Evolutionary conservation across 2,329 filamentous ascomycete genomes (phyloP), one percentile per base, ranked within the genome.

Genomic region (Cercospora brassicicola): DNA sequence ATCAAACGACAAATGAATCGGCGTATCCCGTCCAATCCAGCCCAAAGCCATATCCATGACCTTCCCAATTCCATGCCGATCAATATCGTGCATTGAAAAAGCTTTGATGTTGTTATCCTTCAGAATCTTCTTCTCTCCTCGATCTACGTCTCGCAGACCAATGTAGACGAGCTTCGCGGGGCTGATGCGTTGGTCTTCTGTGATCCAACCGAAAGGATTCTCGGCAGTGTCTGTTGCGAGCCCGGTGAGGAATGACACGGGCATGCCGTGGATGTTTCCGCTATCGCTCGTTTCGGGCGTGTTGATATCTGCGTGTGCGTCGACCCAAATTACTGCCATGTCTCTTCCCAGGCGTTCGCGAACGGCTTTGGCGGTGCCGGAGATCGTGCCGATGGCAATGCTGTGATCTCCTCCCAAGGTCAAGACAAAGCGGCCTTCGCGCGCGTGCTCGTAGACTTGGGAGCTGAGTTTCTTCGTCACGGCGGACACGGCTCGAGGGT

Each of bases 11-110:
- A 99, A 87, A 81, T 99, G 95, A 78, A 99, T 97, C 51, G 95
- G 95, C 0, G 94, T 97, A 79, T 98, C 95, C 76, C 85, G 88
- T 74, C 95, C 95, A 73, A 98, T 96, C 84, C 97, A 94, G 33
- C 90, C 94, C 63, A 99, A 86, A n/a, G 94, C 94, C 94, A 97
- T 96, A 77, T 98, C 95, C 83, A 99, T 93, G 72, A 99, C 93
- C 72, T 90, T 91, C 65, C 95, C 95, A 76, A 99, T 99, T 57
- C 95, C 95, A 78, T 98, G 86, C 64, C 92, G 87, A 81, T 99
- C 95, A 80, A 99, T 91, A 78, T 99, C 95, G 79, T 97, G 95
- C 95, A 99, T 99, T 82, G 91, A 94, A 78, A 98, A 99, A 3
- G 94, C 94, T 84, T 92, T 94, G 84, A 99, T 95, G 51, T 91